A percentile compares a stretch with the other conserved stretches of the same genome.
Evolutionary conservation across 805 yeast genomes (phyloP).

Genomic region (Saccharomycopsis oosterbeekiorum): DNA sequence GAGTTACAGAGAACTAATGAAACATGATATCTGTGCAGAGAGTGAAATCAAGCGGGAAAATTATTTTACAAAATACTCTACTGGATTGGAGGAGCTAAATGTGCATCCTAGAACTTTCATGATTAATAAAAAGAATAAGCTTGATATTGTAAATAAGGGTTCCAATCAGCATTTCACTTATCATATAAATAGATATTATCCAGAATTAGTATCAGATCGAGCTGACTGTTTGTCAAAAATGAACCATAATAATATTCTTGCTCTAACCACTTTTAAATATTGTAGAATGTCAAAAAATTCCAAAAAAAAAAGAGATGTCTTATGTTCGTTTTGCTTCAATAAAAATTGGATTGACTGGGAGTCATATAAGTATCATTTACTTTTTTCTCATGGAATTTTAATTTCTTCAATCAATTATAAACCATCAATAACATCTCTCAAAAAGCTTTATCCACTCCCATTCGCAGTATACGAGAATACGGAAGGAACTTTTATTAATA

Average conservation of each 20-base stretch:
- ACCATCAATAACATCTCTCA: neutral
- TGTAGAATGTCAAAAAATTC: neutral
- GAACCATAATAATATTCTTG: neutral
- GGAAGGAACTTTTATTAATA: neutral
- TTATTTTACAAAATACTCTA: neutral
- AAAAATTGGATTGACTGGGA: slow-evolving; percentile 19
- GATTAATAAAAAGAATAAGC: neutral
- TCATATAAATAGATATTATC: slow-evolving; percentile 3
- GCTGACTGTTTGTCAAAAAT: neutral
- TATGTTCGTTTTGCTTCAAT: slow-evolving; percentile 10
- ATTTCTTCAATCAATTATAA: neutral
- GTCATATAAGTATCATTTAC: slow-evolving; percentile 21
- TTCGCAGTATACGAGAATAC: neutral
- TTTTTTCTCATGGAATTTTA: slow-evolving; percentile 15
- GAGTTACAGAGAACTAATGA: neutral
- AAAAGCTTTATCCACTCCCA: slow-evolving; percentile 8
- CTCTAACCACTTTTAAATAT: neutral
- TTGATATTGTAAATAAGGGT: neutral
- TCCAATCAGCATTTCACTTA: neutral
- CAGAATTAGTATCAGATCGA: neutral
- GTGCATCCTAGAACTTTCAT: slow-evolving; percentile 10
- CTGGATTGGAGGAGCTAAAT: neutral
- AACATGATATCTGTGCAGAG: neutral
- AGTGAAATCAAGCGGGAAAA: neutral
- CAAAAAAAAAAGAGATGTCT: slow-evolving; percentile 2